phyloP scores from a whole-genome alignment of 176 grass and related monocot genomes.

The Aegilops umbellulata region DNA sequence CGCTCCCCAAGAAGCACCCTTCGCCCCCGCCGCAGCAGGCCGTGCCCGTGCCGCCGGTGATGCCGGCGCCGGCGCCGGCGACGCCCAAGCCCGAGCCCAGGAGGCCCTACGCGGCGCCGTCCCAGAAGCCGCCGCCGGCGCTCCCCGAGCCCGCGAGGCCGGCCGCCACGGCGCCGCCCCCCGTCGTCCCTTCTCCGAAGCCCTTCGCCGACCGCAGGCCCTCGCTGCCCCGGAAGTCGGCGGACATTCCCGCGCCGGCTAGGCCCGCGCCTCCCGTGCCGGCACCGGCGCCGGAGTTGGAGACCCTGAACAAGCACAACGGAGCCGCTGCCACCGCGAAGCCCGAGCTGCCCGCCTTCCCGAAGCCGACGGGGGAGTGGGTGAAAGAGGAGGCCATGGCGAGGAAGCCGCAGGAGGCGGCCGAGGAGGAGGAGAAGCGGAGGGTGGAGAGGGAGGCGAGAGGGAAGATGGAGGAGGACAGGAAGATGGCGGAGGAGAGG shows the following conservation, averaged over 20 bases:
- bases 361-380: constrained; percentile 1
- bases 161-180: not conserved
- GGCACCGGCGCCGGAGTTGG: not conserved
- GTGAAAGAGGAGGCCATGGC: not conserved
- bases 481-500: not conserved
- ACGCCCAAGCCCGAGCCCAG: not conserved
- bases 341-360: not conserved
- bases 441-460: not conserved
- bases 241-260: not conserved
- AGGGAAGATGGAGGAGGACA: constrained; percentile 15
- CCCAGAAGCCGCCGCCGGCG: not conserved
- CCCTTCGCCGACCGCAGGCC: not conserved
- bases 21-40: not conserved
- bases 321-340: not conserved
- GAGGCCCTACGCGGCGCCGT: not conserved
- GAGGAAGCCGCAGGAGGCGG: not conserved
- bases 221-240: not conserved
- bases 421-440: not conserved
- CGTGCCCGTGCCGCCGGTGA: not conserved
- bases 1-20: constrained; percentile 46
- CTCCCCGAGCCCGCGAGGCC: not conserved
- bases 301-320: not conserved
- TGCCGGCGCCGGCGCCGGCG: not conserved
- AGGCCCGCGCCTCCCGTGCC: not conserved
- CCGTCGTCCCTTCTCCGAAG: not conserved